Evolutionary conservation across 345 rosid genomes (phyloP).

Genomic region (Passiflora organensis): DNA sequence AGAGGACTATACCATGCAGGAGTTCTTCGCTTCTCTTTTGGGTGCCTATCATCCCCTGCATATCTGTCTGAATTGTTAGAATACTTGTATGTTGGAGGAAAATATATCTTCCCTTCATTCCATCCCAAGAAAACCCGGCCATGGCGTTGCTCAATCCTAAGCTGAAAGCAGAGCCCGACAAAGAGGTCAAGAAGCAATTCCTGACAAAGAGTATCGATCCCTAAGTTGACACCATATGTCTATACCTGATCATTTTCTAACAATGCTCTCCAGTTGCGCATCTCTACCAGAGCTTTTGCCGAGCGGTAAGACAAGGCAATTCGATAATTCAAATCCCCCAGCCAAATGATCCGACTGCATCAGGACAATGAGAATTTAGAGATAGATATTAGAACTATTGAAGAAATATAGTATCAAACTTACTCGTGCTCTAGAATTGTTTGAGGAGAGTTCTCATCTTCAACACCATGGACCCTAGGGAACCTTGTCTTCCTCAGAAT

Average conservation of each 20-base stretch:
- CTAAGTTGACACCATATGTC: no score
- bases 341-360: conserved; percentile 86
- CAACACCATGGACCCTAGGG: conserved; percentile 62
- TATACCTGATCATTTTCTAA: conserved; percentile 96
- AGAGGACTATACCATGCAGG: conserved; percentile 73
- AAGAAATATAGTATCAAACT: conserved; percentile 9
- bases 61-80: conserved; percentile 92
- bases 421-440: conserved; percentile 87
- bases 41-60: conserved; percentile 72
- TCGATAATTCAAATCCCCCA: conserved; percentile 95
- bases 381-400: not conserved
- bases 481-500: conserved; percentile 93
- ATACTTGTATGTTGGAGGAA: conserved; percentile 97
- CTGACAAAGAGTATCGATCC: no score
- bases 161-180: conserved; percentile 37
- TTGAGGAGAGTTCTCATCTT: conserved; percentile 73
- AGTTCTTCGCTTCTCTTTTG: conserved; percentile 88
- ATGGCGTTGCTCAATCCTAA: conserved; percentile 63
- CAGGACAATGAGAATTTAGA: conserved; percentile 9
- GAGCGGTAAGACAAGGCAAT: conserved; percentile 80
- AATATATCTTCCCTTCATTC: conserved; percentile 88
- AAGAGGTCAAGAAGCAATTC: conserved; percentile 12
- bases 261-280: conserved; percentile 88
- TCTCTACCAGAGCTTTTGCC: conserved; percentile 95
- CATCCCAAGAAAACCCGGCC: conserved; percentile 88